These are phyloP conservation scores for Ophiostoma triangulosporum DNA, from an alignment of 2,329 filamentous ascomycete genomes.

Conservation along the genomic window DNA sequence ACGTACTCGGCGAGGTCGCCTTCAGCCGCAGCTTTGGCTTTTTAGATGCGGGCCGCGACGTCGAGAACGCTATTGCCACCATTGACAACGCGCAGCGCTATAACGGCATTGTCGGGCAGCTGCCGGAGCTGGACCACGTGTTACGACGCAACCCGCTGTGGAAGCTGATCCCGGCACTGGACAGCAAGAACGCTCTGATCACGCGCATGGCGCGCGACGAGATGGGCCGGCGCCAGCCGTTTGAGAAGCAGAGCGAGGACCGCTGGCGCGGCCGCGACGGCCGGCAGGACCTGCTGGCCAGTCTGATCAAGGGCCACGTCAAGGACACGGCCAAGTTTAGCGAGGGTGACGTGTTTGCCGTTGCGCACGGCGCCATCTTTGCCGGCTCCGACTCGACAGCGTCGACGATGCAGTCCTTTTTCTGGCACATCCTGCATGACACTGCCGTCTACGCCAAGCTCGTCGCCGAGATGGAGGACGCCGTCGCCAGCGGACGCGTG, in stretches of 20 bases:
- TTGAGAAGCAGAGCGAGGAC: constrained; percentile 31
- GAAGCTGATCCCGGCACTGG: constrained; percentile 28
- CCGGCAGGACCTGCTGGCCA: constrained; percentile 36
- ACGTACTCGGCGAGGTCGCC: constrained; percentile 38
- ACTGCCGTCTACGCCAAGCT: constrained; percentile 27
- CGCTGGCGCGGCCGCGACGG: constrained; percentile 27
- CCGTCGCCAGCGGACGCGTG: constrained; percentile 23
- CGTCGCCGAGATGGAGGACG: constrained; percentile 29
- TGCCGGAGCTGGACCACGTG: constrained; percentile 34
- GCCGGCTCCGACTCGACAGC: constrained; percentile 49
- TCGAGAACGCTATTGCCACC: constrained; percentile 36
- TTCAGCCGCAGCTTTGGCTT: constrained; percentile 41
- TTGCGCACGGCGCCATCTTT: constrained; percentile 43
- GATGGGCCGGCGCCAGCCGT: constrained; percentile 31
- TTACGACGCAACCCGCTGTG: constrained; percentile 37
- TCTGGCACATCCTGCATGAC: constrained; percentile 34
- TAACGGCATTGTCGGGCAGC: constrained; percentile 37
- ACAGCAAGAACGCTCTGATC: constrained; percentile 32
- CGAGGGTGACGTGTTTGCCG: constrained; percentile 41
- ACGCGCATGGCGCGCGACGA: constrained; percentile 39
- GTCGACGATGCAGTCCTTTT: constrained; percentile 44
- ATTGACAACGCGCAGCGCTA: constrained; percentile 40
- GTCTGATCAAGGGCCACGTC: constrained; percentile 37
- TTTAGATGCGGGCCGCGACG: constrained; percentile 33
- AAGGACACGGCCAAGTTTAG: constrained; percentile 33